Conservation (phyloP, 768 basidiomycete species). For the Trichaptum fuscoviolaceum region DNA sequence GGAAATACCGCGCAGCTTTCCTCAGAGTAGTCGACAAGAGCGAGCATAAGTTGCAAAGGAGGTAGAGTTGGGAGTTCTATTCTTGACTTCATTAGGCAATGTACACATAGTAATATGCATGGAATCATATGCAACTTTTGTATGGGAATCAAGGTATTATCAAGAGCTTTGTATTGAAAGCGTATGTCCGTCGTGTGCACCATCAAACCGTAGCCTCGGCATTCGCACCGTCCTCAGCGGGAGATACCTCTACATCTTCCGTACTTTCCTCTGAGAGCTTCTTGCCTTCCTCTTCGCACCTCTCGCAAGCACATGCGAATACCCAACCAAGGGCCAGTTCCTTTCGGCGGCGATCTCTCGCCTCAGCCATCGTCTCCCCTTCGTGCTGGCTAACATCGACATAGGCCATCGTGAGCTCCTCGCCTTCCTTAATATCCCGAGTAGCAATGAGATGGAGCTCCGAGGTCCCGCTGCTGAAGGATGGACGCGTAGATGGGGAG, state of each 20-base stretch:
- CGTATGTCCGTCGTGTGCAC: background rate
- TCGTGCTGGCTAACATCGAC: constrained; percentile 59
- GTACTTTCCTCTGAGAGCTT: background rate
- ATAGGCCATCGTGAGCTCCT: constrained; percentile 70
- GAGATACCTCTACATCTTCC: background rate
- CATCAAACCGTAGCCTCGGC: background rate
- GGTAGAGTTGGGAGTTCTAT: background rate
- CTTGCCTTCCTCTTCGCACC: constrained; percentile 51
- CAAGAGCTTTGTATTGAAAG: background rate
- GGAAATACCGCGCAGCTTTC: background rate
- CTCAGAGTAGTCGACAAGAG: background rate
- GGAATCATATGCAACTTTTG: background rate
- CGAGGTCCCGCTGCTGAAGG: constrained; percentile 60
- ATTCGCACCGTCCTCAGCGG: background rate
- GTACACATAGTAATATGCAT: background rate
- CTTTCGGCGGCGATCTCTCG: constrained; percentile 58
- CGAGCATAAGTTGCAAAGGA: background rate
- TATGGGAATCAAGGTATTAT: background rate
- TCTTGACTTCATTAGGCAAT: background rate
- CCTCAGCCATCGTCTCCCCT: constrained; percentile 48
- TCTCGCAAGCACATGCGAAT: constrained; percentile 68
- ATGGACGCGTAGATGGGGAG: constrained; percentile 56
- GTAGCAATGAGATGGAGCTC: constrained; percentile 67
- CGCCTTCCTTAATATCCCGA: constrained; percentile 64
- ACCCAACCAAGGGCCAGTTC: constrained; percentile 80